phyloP scores from a whole-genome alignment of 441 rosid genomes.

The Croton setiger region DNA sequence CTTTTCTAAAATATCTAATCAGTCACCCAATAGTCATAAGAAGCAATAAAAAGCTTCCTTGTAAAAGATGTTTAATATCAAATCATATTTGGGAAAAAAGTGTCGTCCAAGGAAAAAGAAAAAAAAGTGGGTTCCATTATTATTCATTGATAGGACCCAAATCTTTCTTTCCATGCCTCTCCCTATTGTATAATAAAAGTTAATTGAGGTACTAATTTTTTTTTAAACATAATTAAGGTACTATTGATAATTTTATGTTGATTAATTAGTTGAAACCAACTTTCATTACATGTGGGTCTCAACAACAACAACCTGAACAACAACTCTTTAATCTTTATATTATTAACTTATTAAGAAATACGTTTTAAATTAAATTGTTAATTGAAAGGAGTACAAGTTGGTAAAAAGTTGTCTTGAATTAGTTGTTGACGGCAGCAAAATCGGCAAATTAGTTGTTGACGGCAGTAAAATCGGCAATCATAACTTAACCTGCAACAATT shows the following conservation, averaged over 20 bases:
- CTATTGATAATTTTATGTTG: neutral
- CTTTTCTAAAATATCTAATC: no score
- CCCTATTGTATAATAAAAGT: no score
- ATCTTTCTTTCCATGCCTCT: neutral
- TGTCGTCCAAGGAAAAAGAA: no score
- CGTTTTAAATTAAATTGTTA: neutral
- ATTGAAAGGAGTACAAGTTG: conserved; percentile 5
- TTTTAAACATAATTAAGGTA: neutral
- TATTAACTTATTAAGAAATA: neutral
- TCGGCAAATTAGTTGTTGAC: no score
- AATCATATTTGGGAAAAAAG: neutral
- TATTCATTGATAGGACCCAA: conserved; percentile 1
- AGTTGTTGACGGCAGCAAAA: no score
- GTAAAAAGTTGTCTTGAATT: conserved; percentile 13
- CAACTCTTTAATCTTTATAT: no score
- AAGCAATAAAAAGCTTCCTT: neutral
- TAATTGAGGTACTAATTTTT: no score
- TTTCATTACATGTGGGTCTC: conserved; percentile 6
- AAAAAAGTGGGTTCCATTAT: conserved; percentile 3
- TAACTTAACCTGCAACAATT: no score
- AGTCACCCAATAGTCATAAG: no score
- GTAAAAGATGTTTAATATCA: neutral
- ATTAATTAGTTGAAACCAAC: conserved; percentile 17
- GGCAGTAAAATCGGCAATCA: no score
- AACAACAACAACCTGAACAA: conserved; percentile 3